Evolutionary conservation across 257 asterid species (phyloP).

Genomic region (Misopates orontium): DNA sequence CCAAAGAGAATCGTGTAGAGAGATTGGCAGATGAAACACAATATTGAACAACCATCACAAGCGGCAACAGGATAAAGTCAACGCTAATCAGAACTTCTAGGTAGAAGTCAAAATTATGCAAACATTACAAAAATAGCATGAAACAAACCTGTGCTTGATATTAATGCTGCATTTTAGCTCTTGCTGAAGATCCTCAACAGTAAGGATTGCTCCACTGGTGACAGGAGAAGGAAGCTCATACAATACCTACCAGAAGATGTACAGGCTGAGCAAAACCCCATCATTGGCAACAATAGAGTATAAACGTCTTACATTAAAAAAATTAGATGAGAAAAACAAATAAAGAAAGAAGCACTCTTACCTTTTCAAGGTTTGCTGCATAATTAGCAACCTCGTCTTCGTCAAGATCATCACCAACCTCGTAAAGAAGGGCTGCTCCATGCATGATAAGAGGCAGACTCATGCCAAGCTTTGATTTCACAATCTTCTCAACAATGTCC

Average conservation of each 20-base stretch:
- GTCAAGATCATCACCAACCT: slow-evolving; percentile 96
- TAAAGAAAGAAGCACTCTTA: slow-evolving; percentile 23
- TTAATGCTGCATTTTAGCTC: slow-evolving; percentile 85
- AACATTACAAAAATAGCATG: slow-evolving; percentile 18
- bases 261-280: slow-evolving; percentile 23
- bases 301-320: background rate
- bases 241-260: slow-evolving; percentile 56
- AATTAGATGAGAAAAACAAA: background rate
- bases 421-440: slow-evolving; percentile 84
- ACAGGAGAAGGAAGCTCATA: slow-evolving; percentile 87
- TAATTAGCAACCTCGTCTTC: slow-evolving; percentile 83
- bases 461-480: slow-evolving; percentile 92
- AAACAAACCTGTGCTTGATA: slow-evolving; percentile 75
- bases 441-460: slow-evolving; percentile 84
- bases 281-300: slow-evolving; percentile 1
- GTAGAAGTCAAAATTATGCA: background rate
- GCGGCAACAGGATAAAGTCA: background rate
- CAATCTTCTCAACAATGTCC: slow-evolving; percentile 88
- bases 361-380: slow-evolving; percentile 93
- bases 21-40: too few species aligned
- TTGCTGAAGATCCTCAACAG: slow-evolving; percentile 95
- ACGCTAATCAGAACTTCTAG: background rate
- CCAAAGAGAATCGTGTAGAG: too few species aligned
- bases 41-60: background rate
- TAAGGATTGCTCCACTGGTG: slow-evolving; percentile 76